phyloP scores from a whole-genome alignment of 306 rosid genomes.

The Sindora glabra region DNA sequence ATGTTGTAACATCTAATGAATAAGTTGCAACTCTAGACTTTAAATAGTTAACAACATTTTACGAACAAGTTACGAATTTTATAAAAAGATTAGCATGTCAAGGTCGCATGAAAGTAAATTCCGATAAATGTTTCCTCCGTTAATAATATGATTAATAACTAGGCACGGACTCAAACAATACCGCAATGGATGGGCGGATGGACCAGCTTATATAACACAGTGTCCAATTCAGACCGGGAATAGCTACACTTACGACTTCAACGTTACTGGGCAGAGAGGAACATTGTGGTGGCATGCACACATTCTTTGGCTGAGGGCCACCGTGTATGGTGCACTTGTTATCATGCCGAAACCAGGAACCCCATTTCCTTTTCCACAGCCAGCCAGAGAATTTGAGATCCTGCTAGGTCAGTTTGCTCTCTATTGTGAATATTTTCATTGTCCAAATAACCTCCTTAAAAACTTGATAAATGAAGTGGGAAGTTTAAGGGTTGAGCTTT shows the following conservation, averaged over 20 bases:
- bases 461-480: no score
- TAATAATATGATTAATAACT: neutral
- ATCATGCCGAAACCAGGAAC: slow-evolving; percentile 69
- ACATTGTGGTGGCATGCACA: slow-evolving; percentile 94
- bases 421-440: no score
- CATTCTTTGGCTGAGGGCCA: slow-evolving; percentile 77
- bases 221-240: slow-evolving; percentile 63
- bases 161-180: slow-evolving; percentile 79
- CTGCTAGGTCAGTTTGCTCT: slow-evolving; percentile 32
- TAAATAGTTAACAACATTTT: no score
- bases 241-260: slow-evolving; percentile 69
- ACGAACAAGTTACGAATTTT: no score
- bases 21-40: no score
- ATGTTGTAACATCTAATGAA: no score
- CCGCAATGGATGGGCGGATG: slow-evolving; percentile 80
- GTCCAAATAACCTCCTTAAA: no score
- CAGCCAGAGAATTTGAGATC: slow-evolving; percentile 49
- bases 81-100: neutral
- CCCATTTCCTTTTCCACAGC: slow-evolving; percentile 66
- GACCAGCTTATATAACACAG: slow-evolving; percentile 76
- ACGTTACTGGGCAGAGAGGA: slow-evolving; percentile 79
- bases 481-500: neutral
- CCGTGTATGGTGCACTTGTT: slow-evolving; percentile 79
- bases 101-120: neutral
- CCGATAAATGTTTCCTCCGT: neutral